These are phyloP conservation scores for Coemansia sp. DNA, from an alignment of 192 early-diverging fungal genomes.

Conservation along the genomic window DNA sequence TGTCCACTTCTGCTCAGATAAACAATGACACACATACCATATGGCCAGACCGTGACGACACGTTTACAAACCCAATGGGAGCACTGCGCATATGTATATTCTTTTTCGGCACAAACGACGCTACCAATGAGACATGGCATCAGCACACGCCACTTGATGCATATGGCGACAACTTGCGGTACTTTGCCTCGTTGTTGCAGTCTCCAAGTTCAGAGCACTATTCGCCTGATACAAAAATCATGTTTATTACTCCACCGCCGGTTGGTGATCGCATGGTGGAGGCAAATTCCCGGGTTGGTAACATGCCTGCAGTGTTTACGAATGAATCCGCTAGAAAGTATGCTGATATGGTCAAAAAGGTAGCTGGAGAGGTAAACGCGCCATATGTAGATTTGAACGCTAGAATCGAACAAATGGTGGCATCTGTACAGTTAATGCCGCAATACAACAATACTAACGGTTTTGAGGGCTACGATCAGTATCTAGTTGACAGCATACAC, in stretches of 20 bases:
- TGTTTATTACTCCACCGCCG: constrained; percentile 2
- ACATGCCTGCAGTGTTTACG: neutral
- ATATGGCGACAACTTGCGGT: neutral
- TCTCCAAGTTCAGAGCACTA: neutral
- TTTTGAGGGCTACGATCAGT: neutral
- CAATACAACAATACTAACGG: neutral
- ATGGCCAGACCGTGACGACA: neutral
- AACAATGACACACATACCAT: neutral
- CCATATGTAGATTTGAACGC: neutral
- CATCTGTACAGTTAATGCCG: neutral
- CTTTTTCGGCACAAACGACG: neutral
- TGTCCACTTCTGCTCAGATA: neutral
- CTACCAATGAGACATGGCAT: neutral
- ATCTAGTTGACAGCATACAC: neutral
- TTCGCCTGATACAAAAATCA: neutral
- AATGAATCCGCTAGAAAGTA: neutral
- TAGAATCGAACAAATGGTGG: neutral
- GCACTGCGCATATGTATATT: neutral
- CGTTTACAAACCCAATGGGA: neutral
- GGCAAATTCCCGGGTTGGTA: neutral
- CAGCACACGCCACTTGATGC: neutral
- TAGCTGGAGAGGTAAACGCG: neutral
- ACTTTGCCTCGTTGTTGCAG: neutral
- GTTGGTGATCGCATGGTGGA: neutral
- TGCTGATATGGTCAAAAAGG: neutral